A percentile compares a stretch with the other conserved stretches of the same genome.
phyloP scores from a whole-genome alignment of 306 rosid genomes.

The Lupinus albus region DNA sequence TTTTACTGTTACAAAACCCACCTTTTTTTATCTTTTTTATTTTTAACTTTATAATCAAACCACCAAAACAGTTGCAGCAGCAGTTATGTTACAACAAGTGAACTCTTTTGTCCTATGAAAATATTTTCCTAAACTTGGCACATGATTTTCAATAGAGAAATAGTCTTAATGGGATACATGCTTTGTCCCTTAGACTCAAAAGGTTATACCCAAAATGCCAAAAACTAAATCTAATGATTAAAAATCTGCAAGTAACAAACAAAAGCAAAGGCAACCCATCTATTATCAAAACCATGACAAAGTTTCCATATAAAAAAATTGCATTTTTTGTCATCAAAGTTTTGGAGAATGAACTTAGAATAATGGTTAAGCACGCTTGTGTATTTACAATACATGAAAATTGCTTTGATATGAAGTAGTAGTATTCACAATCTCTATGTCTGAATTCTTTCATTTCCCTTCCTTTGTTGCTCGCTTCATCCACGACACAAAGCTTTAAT shows the following conservation, averaged over 20 bases:
- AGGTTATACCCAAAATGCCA: too few species aligned
- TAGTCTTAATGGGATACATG: too few species aligned
- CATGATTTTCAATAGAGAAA: too few species aligned
- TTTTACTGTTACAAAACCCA: too few species aligned
- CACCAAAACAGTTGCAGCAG: too few species aligned
- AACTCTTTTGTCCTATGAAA: too few species aligned
- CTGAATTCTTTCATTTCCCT: constrained; percentile 38
- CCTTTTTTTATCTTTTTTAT: too few species aligned
- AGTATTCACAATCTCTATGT: constrained; percentile 58
- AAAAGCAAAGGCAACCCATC: not conserved
- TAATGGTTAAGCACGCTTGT: constrained; percentile 45
- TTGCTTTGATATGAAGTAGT: constrained; percentile 49
- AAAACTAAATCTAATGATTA: too few species aligned
- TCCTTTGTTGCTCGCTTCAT: constrained; percentile 59
- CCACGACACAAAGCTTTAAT: constrained; percentile 48
- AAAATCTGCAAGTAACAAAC: not conserved
- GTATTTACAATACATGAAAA: constrained; percentile 52
- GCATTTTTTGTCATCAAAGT: constrained; percentile 31
- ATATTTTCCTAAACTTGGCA: too few species aligned
- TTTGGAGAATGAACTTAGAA: constrained; percentile 44
- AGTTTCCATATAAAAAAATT: constrained; percentile 36
- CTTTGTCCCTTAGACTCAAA: too few species aligned
- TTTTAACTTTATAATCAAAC: too few species aligned
- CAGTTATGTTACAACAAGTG: too few species aligned
- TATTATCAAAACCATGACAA: constrained; percentile 38